Conservation (phyloP, 2,329 filamentous ascomycete species). For the Rutstroemia sp. region DNA sequence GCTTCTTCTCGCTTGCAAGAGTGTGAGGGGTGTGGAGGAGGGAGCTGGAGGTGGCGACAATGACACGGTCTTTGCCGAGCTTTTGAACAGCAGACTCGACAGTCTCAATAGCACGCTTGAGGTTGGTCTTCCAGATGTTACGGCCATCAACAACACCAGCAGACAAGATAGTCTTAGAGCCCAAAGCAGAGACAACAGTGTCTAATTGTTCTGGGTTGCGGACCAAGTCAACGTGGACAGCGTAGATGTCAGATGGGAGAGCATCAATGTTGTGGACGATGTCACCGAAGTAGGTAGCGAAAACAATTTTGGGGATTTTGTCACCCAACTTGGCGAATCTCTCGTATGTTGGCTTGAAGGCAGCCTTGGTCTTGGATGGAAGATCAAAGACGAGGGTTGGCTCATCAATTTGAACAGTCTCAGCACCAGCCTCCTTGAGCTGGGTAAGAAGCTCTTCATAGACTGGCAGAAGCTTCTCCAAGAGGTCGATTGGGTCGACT, state of each 20-base stretch:
- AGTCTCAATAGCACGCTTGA: constrained; percentile 86
- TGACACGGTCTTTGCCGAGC: constrained; percentile 94
- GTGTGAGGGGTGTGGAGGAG: constrained; percentile 98
- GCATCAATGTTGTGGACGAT: constrained; percentile 98
- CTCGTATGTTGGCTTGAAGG: constrained; percentile 97
- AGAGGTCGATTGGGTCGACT: constrained; percentile 87
- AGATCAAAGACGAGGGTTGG: constrained; percentile 94
- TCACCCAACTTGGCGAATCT: constrained; percentile 70
- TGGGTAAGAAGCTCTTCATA: constrained; percentile 89
- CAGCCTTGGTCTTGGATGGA: constrained; percentile 80
- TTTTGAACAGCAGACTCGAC: constrained; percentile 89
- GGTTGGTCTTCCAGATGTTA: constrained; percentile 99
- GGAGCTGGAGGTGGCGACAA: constrained; percentile 93
- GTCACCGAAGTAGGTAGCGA: constrained; percentile 98
- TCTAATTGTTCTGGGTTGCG: constrained; percentile 97
- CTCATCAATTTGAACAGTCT: constrained; percentile 98
- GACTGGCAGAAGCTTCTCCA: constrained; percentile 87
- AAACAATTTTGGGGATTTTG: constrained; percentile 78
- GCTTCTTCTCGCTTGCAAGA: constrained; percentile 96
- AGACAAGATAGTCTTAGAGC: constrained; percentile 83
- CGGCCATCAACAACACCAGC: constrained; percentile 96
- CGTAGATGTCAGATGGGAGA: constrained; percentile 71
- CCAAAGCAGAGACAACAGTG: constrained; percentile 73
- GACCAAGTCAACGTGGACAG: constrained; percentile 90
- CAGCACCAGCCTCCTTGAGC: constrained; percentile 93